Evolutionary conservation across 768 basidiomycete genomes (phyloP).

Genomic region (Russula sp.): DNA sequence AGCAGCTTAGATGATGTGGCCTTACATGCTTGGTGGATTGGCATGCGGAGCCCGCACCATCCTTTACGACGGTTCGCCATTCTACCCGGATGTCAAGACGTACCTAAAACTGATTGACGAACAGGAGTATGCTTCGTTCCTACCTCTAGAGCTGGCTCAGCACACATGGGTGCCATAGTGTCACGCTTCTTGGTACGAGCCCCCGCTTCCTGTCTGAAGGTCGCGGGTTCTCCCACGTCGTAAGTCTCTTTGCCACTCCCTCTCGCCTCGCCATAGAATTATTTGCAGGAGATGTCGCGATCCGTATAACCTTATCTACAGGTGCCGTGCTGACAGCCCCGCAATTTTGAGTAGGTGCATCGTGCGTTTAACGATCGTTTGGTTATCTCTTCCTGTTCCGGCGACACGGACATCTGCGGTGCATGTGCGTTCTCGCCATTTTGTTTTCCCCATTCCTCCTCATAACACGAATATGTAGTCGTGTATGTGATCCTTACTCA

Average conservation of each 20-base stretch:
- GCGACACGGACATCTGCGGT: slow-evolving; percentile 67
- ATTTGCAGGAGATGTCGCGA: slow-evolving; percentile 38
- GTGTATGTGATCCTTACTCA: slow-evolving; percentile 44
- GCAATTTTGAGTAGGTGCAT: slow-evolving; percentile 58
- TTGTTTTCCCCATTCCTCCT: slow-evolving; percentile 1
- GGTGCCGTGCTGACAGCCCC: slow-evolving; percentile 63
- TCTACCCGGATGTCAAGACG: slow-evolving; percentile 47
- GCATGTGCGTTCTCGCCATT: slow-evolving; percentile 42
- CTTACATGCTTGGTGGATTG: slow-evolving; percentile 52
- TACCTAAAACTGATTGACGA: slow-evolving; percentile 56
- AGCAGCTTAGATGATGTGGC: slow-evolving; percentile 89
- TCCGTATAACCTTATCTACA: slow-evolving; percentile 49
- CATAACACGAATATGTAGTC: slow-evolving; percentile 35
- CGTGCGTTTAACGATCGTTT: slow-evolving; percentile 48
- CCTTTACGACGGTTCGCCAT: slow-evolving; percentile 65
- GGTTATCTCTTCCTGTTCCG: slow-evolving; percentile 51
- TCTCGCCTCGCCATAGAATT: background rate
- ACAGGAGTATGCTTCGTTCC: slow-evolving; percentile 39
- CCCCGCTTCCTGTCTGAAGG: slow-evolving; percentile 63
- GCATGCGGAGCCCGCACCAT: slow-evolving; percentile 48
- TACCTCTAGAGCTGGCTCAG: background rate
- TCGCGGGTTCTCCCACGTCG: slow-evolving; percentile 43
- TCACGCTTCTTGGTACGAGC: slow-evolving; percentile 44
- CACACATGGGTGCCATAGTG: slow-evolving; percentile 26
- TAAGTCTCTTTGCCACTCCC: background rate